Evolutionary conservation across 2,329 filamentous ascomycete species (phyloP), one percentile per base, ranked within the genome.

Genomic region (Aspergillus terreus): DNA sequence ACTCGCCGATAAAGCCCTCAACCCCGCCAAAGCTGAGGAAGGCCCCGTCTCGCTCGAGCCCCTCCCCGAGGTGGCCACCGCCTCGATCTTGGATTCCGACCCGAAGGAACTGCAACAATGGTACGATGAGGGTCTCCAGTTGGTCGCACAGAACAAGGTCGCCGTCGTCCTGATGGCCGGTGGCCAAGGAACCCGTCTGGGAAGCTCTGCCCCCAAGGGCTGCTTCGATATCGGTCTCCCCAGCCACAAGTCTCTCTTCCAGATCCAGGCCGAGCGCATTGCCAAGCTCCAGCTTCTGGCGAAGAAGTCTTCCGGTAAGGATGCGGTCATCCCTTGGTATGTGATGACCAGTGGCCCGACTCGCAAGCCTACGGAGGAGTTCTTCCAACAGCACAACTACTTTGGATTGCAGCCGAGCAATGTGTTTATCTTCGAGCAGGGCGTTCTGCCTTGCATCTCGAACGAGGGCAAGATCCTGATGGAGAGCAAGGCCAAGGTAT

Each of bases 311-410:
- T 78, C 82, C 49, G 81, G 81, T 52, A 71, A 73, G 57, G 78
- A 77, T 49, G 83, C 84, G 41, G 78, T 87, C 30, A 85, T 97
- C 40, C 94, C 94, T 11, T 99, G 94, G 94, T 99, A 99, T 76
- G 90, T 99, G 73, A 99, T 99, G 94, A 99, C 94, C 64, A 96
- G 90, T 65, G 94, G 94, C 4, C 94, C 94, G 43, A 99, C 94
- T 6, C 84, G 92, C 60, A 84, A 84, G 55, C 90, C 92, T 38
- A 99, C 94, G n/a, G 88, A 96, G 78, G 79, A 87, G 56, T 99
- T 94, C 78, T 97, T 99, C 73, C 77, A 88, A 70, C 81, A 95
- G 73, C 81, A 97, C 78, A 82, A 83, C 52, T 97, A 91, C 79
- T 99, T 99, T 71, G 94, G 94, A 5, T 76, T 99, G 54, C 81